Evolutionary conservation across 2,329 filamentous ascomycete genomes (phyloP).

Genomic region (Blumeria hordei): DNA sequence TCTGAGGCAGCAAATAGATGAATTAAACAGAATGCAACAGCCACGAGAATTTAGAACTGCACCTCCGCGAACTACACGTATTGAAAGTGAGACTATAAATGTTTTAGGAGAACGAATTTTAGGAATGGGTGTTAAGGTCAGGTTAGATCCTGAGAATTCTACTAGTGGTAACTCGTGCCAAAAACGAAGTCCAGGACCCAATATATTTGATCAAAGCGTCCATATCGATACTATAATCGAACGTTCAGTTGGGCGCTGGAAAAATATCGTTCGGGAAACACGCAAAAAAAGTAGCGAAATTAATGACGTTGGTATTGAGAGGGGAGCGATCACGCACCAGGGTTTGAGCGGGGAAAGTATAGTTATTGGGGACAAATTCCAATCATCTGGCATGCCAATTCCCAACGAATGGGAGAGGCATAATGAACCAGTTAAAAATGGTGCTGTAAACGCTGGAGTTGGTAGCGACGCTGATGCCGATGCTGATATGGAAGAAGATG

Average conservation of each 20-base stretch:
- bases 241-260: slow-evolving; percentile 36
- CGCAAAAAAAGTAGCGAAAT: slow-evolving; percentile 13
- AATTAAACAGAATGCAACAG: slow-evolving; percentile 32
- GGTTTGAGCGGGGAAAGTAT: slow-evolving; percentile 16
- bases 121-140: slow-evolving; percentile 15
- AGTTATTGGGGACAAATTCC: not conserved
- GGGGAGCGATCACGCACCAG: slow-evolving; percentile 26
- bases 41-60: slow-evolving; percentile 32
- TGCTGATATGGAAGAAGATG: slow-evolving; percentile 27
- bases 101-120: slow-evolving; percentile 20
- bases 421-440: not conserved
- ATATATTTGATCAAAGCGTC: slow-evolving; percentile 24
- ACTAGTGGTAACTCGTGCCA: slow-evolving; percentile 3
- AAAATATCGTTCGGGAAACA: slow-evolving; percentile 29
- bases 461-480: slow-evolving; percentile 13
- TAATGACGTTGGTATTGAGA: not conserved
- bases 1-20: slow-evolving; percentile 32
- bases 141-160: not conserved
- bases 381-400: not conserved
- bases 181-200: slow-evolving; percentile 20
- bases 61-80: slow-evolving; percentile 25
- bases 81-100: slow-evolving; percentile 24
- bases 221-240: slow-evolving; percentile 28
- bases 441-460: not conserved
- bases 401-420: not conserved